Percentiles rank a stretch among this genome's conserved stretches.
These are phyloP conservation scores for Aspergillus aculeatinus DNA, from an alignment of 2,329 filamentous ascomycete species.

Conservation along the genomic window DNA sequence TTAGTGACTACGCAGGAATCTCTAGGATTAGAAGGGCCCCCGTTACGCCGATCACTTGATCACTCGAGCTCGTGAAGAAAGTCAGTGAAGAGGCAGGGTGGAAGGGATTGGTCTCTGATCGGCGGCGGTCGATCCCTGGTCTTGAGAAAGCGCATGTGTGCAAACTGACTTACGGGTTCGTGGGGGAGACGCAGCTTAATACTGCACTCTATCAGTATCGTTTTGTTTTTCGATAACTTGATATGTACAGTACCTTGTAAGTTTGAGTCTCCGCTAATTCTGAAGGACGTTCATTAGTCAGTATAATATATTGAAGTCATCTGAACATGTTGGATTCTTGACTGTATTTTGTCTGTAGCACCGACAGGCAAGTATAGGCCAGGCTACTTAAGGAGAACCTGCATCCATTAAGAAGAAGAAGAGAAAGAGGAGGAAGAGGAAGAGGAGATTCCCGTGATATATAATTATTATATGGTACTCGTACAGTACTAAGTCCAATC, in stretches of 20 bases:
- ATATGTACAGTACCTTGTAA: too few relatives aligned
- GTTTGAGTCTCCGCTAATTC: too few relatives aligned
- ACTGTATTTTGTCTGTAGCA: not conserved
- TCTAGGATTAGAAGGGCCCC: conserved; percentile 38
- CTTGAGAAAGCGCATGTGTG: not conserved
- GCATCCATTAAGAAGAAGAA: not conserved
- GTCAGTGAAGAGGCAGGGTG: not conserved
- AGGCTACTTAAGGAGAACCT: not conserved
- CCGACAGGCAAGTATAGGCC: not conserved
- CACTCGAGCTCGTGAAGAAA: not conserved
- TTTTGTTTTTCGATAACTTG: too few relatives aligned
- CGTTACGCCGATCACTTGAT: conserved; percentile 21
- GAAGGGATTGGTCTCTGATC: not conserved
- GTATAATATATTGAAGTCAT: not conserved
- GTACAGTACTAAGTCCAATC: too few relatives aligned
- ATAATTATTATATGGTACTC: too few relatives aligned
- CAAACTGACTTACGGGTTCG: not conserved
- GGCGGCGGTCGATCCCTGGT: not conserved
- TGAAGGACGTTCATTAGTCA: not conserved
- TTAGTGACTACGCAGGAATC: conserved; percentile 28
- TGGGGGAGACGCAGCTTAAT: too few relatives aligned
- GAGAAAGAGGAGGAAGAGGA: too few relatives aligned
- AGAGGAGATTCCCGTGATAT: too few relatives aligned
- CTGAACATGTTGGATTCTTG: not conserved
- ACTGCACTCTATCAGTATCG: not conserved